Evolutionary conservation across 345 rosid species (phyloP), one percentile per base, ranked within the genome.

Genomic region (Salix brachista): DNA sequence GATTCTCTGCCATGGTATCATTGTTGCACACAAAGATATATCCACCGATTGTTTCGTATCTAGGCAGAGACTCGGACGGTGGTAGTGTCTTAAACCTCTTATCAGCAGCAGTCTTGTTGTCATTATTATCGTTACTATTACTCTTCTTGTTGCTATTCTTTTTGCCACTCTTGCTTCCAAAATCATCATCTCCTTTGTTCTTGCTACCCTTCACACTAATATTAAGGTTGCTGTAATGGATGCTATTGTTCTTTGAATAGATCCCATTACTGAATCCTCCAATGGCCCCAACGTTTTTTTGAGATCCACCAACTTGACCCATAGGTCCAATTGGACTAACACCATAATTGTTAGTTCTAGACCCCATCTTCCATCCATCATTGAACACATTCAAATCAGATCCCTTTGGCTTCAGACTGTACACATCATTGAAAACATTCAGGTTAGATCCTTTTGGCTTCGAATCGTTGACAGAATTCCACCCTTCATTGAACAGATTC

Each of bases 11-110:
- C 99, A 96, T 96, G 44, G 99, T 96, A 73, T 96, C 99, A 71
- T 96, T 96, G 89, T 96, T 94, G 88, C 99, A 96, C n/a, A 96
- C 99, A 68, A 96, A 94, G 78, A 96, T 96, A 79, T 96, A 96
- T 1, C 99, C 99, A 3, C 99, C 99, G 17, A 96, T 84, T 28
- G 95, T 89, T 84, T 96, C 97, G 68, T 92, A 90, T 62, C 98
- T 88, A 2, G 98, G 97, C 71, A 96, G 82, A 34, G 99, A 82
- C 76, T 96, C 99, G 0, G 99, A 80, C 0, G 99, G 90, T 34
- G 99, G 99, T 8, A 96, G 94, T 0, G 98, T 96, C 89, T 96
- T 96, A 62, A 96, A 96, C 84, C 99, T 88, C 88, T 94, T 96
- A 39, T 96, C 99, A 68, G 65, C 80, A 28, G 52, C 85, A 54